Conservation (phyloP, 2,329 filamentous ascomycete genomes). For the Alternaria brassicicola region DNA sequence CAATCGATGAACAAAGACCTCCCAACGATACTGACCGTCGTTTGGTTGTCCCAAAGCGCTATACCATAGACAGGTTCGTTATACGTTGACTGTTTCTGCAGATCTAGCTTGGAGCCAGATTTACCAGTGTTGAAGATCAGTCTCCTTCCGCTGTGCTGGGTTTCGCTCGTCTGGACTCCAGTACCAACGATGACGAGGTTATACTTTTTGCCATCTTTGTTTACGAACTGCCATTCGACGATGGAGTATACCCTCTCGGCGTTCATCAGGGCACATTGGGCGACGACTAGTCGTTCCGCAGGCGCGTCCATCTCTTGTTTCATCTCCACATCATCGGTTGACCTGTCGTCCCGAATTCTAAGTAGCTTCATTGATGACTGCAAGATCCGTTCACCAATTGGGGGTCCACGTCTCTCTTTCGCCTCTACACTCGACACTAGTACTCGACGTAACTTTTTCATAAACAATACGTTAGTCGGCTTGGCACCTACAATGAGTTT, state of each 20-base stretch:
- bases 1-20: constrained; percentile 37
- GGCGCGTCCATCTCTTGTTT: constrained; percentile 34
- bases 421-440: constrained; percentile 55
- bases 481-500: constrained; percentile 33
- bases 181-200: constrained; percentile 68
- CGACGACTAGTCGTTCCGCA: constrained; percentile 52
- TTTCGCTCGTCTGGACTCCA: constrained; percentile 23
- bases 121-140: constrained; percentile 39
- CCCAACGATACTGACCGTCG: constrained; percentile 36
- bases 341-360: constrained; percentile 26
- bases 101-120: constrained; percentile 57
- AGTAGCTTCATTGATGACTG: constrained; percentile 45
- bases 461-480: constrained; percentile 51
- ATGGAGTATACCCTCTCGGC: constrained; percentile 67
- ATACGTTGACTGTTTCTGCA: constrained; percentile 49
- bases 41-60: constrained; percentile 33
- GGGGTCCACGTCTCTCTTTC: constrained; percentile 39
- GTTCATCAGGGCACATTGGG: constrained; percentile 61
- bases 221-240: constrained; percentile 67
- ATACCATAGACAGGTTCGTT: constrained; percentile 42
- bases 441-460: constrained; percentile 52
- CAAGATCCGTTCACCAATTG: constrained; percentile 45
- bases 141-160: constrained; percentile 35
- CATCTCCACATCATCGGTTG: constrained; percentile 23
- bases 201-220: constrained; percentile 62